Conservation (phyloP, 2,329 filamentous ascomycete species). For the Penicillium sp. region DNA sequence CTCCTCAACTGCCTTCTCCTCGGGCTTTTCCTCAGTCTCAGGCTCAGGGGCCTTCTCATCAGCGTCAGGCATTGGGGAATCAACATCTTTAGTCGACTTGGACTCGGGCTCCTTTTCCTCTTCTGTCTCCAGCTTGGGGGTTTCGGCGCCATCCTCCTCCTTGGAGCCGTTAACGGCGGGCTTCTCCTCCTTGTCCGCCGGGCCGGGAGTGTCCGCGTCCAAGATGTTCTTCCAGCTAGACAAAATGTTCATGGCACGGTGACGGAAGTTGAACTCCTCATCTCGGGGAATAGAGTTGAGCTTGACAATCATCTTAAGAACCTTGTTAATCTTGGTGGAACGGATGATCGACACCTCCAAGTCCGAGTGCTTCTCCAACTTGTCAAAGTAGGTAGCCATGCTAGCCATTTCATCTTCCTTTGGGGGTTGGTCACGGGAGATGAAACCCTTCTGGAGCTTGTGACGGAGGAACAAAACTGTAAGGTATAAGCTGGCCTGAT, state of each 20-base stretch:
- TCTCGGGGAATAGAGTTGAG: constrained; percentile 81
- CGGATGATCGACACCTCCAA: constrained; percentile 88
- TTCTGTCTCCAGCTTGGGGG: constrained; percentile 31
- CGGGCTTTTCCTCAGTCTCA: constrained; percentile 32
- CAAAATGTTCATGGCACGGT: constrained; percentile 74
- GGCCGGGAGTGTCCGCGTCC: constrained; percentile 54
- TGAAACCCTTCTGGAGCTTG: constrained; percentile 89
- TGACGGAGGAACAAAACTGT: constrained; percentile 88
- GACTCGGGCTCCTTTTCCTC: constrained; percentile 36
- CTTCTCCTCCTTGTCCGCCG: constrained; percentile 45
- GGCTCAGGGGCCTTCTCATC: constrained; percentile 33
- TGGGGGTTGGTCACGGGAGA: constrained; percentile 79
- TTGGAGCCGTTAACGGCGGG: constrained; percentile 45
- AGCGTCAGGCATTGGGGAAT: constrained; percentile 40
- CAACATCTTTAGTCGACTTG: constrained; percentile 34
- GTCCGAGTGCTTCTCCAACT: constrained; percentile 76
- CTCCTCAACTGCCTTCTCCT: constrained; percentile 25
- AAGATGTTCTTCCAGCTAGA: constrained; percentile 85
- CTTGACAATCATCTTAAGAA: constrained; percentile 91
- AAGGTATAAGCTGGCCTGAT: constrained; percentile 6
- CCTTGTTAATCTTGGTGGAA: constrained; percentile 96
- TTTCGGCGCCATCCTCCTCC: constrained; percentile 34
- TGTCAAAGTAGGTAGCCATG: constrained; percentile 52
- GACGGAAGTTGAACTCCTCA: constrained; percentile 84
- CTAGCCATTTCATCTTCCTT: constrained; percentile 64